Base-by-base conservation (phyloP, 2,329 filamentous ascomycete genomes). In the Zalaria sp. region DNA sequence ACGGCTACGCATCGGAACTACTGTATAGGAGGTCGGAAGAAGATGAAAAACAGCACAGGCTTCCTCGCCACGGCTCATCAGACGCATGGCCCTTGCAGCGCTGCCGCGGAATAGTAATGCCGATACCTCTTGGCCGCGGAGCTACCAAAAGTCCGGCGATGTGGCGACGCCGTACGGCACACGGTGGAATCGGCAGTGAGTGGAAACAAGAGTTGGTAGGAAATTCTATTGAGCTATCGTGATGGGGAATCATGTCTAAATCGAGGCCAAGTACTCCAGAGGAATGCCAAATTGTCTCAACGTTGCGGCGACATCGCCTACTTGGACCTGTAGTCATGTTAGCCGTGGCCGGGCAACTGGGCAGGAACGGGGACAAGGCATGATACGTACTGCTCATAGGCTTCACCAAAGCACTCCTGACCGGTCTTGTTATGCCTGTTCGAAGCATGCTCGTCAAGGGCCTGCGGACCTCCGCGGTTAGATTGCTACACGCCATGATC, bases 381-480 rank as follows among this genome's bases (percentile, higher is more conserved):
- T 2, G n/a, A n/a, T 2, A 32, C 29, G 29, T n/a, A 32, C 29
- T 32, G 29, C 7, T 32, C 29, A 32, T 32, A 32, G n/a, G 29
- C 25, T 10, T 35, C 25, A 18, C 31, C 29, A 35, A 88, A 88
- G 65, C 83, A 87, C 35, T 84, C 80, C 39, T 69, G 59, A 27
- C 84, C 67, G 35, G 71, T 69, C 68, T 85, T 84, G 67, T 65
- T 79, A 67, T 88, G 83, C 70, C 85, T 86, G 65, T 85, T 85
- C 49, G 64, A 58, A 47, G 82, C 80, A 61, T 88, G 83, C 55
- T 82, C 76, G 46, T 71, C 73, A 47, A 87, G 73, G 47, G 81
- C 77, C 54, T 79, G 79, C n/a, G 29, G n/a, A 7, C n/a, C 29
- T n/a, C n/a, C 29, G 29, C 29, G 7, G 7, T 32, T 32, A n/a